Base-by-base conservation (phyloP, 2,329 filamentous ascomycete species). In the Claviceps pazoutovae region DNA sequence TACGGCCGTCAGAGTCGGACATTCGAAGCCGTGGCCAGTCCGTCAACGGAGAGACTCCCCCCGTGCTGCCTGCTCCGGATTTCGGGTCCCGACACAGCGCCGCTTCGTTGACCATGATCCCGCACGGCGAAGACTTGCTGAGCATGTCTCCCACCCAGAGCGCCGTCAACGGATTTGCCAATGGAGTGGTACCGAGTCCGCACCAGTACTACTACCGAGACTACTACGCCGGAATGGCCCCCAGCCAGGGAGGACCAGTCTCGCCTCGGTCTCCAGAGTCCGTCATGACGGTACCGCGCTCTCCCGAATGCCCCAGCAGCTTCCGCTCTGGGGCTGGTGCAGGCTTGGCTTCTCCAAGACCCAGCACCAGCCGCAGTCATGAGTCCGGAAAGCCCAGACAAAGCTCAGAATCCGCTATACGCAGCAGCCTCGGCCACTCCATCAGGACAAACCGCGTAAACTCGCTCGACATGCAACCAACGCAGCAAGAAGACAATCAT, bases 61-160 rank as follows among this genome's bases (percentile, higher is more conserved):
- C 84, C 0, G 76, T 72, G 51, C 63, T 84, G 16, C 83, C 83
- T 0, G 75, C 82, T 2, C 79, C 80, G 2, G 84, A 88, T 53
- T 85, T 84, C 62, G 71, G 71, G 50, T 77, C 76, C 56, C 79
- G 82, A 50, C 73, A 80, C 58, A 87, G 82, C 61, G 83, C 26
- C 26, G 8, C 26, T 30, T 30, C 26, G 26, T 30, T 30, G 26
- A 9, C 26, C 26, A 30, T 30, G 26, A 30, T 1, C 3, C 8
- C 8, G 8, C 26, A 30, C 8, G 26, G 26, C 8, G 26, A 30
- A 30, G 26, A 79, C 30, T 80, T 83, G 49, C 82, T 87, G 58
- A 75, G 74, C 41, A 71, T 80, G 51, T 81, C 82, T 11, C 76
- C 81, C 8, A 71, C 73, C 49, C 62, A 72, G 46, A 65, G 56